These are phyloP conservation scores for Fusarium sarcochroum DNA, from an alignment of 2,329 filamentous ascomycete species.

Conservation along the genomic window DNA sequence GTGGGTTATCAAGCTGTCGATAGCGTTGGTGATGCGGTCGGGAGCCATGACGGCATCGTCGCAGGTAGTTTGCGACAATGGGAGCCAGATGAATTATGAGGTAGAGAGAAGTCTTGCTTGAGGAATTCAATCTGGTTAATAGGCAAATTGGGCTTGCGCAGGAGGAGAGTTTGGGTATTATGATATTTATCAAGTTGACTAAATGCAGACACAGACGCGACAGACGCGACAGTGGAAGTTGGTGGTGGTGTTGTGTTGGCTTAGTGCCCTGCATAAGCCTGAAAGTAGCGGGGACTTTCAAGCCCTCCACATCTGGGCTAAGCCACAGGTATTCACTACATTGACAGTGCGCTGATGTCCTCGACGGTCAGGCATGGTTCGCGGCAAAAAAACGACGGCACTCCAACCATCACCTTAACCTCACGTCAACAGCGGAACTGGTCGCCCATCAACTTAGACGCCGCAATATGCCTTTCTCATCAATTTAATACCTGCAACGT, in stretches of 20 bases:
- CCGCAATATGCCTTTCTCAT: slow-evolving; percentile 62
- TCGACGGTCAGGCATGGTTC: slow-evolving; percentile 39
- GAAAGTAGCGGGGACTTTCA: slow-evolving; percentile 42
- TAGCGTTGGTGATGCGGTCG: slow-evolving; percentile 81
- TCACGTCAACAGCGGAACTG: slow-evolving; percentile 46
- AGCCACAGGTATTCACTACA: slow-evolving; percentile 46
- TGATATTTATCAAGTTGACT: slow-evolving; percentile 31
- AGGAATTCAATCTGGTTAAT: neutral
- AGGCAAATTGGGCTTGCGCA: slow-evolving; percentile 1
- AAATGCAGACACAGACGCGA: slow-evolving; percentile 36
- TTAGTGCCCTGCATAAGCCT: slow-evolving; percentile 22
- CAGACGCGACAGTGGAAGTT: slow-evolving; percentile 50
- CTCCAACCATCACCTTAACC: slow-evolving; percentile 49
- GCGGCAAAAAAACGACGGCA: slow-evolving; percentile 57
- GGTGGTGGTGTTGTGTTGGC: slow-evolving; percentile 32
- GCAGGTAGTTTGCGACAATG: slow-evolving; percentile 40
- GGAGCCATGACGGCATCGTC: slow-evolving; percentile 70
- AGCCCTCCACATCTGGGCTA: neutral
- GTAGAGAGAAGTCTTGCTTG: neutral
- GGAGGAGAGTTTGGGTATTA: slow-evolving; percentile 1
- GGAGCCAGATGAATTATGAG: neutral
- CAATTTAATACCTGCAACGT: slow-evolving; percentile 55
- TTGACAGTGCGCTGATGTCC: slow-evolving; percentile 38
- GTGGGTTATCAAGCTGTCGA: slow-evolving; percentile 83
- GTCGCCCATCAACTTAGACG: slow-evolving; percentile 57